Evolutionary conservation across 1,139 yeast genomes (phyloP), one percentile per base, ranked within the genome.

Genomic region (Hansenula sp.): DNA sequence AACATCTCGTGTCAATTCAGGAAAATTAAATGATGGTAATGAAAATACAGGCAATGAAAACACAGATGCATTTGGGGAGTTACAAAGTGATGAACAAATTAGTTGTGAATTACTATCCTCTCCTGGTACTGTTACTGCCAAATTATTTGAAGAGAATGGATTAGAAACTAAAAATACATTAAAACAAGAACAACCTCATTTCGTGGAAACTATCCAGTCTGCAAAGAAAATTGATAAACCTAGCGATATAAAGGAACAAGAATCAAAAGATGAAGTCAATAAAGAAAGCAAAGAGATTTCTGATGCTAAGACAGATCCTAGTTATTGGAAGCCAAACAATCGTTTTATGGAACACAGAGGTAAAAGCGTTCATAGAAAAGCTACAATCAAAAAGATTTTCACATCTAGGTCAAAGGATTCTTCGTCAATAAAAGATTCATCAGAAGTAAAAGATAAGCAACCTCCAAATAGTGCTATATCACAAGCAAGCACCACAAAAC

Each of bases 61-160:
- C 24, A 21, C 6, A 21, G 9, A 21, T 21, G 24, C 9, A 21
- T 6, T 7, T 21, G 24, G 9, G 24, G 9, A 7, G 6, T 7
- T 9, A 21, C 6, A 9, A 21, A 9, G 9, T 21, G 24, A 9
- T 21, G 24, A 7, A 7, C 24, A 7, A 21, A 24, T 10, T n/a
- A n/a, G n/a, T n/a, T n/a, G n/a, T 24, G 13, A 24, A 4, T 5
- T 11, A 5, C 8, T 33, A 12, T 38, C 41, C 2, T 28, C 39
- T 2, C 46, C 47, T 3, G 52, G 51, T 2, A 42, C 47, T 2
- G 19, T 46, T 2, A 48, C 50, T 2, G 51, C 53, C 0, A 39
- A 37, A 18, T 36, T 49, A 20, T 44, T 28, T 14, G 37, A 29
- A 14, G 44, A 45, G 9, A 30, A 34, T 12, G 47, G 41, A 3